These are phyloP conservation scores for Solanum lycopersicoides DNA, from an alignment of 257 asterid genomes.

Conservation along the genomic window DNA sequence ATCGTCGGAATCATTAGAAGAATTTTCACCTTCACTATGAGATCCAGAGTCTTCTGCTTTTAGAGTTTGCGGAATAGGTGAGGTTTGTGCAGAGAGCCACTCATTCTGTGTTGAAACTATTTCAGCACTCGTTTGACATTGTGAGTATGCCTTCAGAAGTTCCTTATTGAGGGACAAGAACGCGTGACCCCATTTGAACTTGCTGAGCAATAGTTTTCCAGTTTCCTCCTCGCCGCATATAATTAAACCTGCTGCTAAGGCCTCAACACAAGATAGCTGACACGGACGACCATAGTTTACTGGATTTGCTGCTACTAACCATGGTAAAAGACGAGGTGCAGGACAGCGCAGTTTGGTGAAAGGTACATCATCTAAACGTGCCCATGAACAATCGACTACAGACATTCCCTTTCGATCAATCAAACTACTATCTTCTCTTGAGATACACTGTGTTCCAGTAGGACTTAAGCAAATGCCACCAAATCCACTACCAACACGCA, in stretches of 20 bases:
- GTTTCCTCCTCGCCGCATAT: conserved; percentile 89
- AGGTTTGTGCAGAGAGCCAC: conserved; percentile 71
- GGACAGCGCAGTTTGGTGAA: conserved; percentile 88
- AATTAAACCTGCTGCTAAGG: conserved; percentile 87
- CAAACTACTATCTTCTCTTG: conserved; percentile 70
- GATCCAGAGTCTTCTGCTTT: conserved; percentile 31
- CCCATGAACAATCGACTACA: conserved; percentile 99
- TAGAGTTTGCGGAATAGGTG: conserved; percentile 18
- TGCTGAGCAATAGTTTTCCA: conserved; percentile 62
- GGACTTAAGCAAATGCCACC: conserved; percentile 95
- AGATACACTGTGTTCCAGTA: conserved; percentile 81
- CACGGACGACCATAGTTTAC: conserved; percentile 96
- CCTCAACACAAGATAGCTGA: conserved; percentile 96
- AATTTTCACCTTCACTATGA: conserved; percentile 26
- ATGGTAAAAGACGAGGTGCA: conserved; percentile 96
- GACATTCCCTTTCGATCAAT: conserved; percentile 76
- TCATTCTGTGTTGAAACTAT: conserved; percentile 63
- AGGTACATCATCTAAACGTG: conserved; percentile 91
- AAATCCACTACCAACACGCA: conserved; percentile 74
- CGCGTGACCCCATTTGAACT: conserved; percentile 99
- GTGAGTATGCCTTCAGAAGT: conserved; percentile 75
- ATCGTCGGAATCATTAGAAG: conserved; percentile 52
- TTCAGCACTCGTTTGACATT: conserved; percentile 59
- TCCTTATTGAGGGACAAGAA: conserved; percentile 91
- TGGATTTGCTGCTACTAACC: conserved; percentile 99